phyloP scores from a whole-genome alignment of 768 basidiomycete genomes.

The Boletus rex-veris region DNA sequence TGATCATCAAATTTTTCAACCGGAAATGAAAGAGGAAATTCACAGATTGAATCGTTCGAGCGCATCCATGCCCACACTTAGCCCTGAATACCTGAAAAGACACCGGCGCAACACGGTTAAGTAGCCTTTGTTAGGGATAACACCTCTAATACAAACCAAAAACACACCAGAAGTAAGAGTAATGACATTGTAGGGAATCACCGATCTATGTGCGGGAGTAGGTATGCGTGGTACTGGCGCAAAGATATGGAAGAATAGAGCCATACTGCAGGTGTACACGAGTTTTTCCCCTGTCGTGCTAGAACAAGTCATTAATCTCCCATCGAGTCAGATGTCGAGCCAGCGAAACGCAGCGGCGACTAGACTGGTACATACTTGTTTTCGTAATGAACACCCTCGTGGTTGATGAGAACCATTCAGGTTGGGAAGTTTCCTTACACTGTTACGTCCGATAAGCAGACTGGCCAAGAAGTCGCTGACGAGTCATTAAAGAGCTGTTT shows the following conservation, averaged over 20 bases:
- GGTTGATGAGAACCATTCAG: neutral
- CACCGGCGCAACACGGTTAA: neutral
- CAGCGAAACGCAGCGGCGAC: neutral
- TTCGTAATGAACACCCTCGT: neutral
- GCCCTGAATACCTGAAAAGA: neutral
- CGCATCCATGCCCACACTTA: neutral
- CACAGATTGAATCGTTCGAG: neutral
- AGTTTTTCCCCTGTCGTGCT: neutral
- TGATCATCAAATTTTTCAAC: constrained; percentile 1
- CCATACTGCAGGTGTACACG: neutral
- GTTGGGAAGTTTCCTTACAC: too few species aligned
- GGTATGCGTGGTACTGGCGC: neutral
- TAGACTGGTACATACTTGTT: neutral
- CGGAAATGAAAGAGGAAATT: constrained; percentile 9
- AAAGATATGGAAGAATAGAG: neutral
- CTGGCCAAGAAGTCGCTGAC: neutral
- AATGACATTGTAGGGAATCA: neutral
- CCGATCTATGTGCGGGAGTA: constrained; percentile 6
- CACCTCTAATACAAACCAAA: neutral
- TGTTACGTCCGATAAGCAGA: neutral
- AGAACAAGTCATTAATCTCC: neutral
- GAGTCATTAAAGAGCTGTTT: neutral
- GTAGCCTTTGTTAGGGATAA: neutral
- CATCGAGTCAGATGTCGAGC: neutral
- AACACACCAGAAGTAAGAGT: neutral